Base-by-base conservation (phyloP, 768 basidiomycete species). In the Amanita rimosa region DNA sequence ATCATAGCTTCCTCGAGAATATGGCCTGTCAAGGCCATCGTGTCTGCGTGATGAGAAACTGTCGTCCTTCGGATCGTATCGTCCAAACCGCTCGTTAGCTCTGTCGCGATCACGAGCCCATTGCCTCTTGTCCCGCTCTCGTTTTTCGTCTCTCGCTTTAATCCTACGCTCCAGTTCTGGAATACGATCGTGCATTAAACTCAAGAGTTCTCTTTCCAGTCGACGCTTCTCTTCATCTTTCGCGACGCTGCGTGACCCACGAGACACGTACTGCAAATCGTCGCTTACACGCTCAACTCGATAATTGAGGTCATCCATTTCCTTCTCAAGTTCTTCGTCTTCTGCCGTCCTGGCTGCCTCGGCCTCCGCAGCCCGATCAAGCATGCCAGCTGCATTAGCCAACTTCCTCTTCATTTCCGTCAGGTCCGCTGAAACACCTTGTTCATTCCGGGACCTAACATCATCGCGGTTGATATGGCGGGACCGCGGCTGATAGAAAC, bases 101-200 rank as follows among this genome's bases (percentile, higher is more conserved):
- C 78, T 67, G 62, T 98, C 93, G 36, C 95, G 71, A 31, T 90
- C 85, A 48, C 85, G 70, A 1, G 75, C 67, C 74, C 85, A 84
- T 38, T 90, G 82, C 33, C 89, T 69, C 56, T 83, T 83, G 58
- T 96, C 90, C 56, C 78, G 70, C 53, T 85, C 79, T 60, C 75
- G 83, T 54, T 81, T 72, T 52, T 82, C 81, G 42, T 95, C 88
- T 39, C 86, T 65, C 11, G 80, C 81, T 58, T 88, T 79, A 43
- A 96, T 79, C 61, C 79, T 81, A 54, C 82, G 74, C 65, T 98
- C 93, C 6, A 99, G 75, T 48, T 91, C 89, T 0, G 96, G 96
- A 4, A 99, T 72, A 40, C 84, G 77, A 59, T 95, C 91, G 58
- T 98, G 93, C 81, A 88, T 79, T 46, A 99, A 68, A 40, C 73